Evolutionary conservation across 768 basidiomycete species (phyloP).

Genomic region (Agaricus sinodeliciosus): DNA sequence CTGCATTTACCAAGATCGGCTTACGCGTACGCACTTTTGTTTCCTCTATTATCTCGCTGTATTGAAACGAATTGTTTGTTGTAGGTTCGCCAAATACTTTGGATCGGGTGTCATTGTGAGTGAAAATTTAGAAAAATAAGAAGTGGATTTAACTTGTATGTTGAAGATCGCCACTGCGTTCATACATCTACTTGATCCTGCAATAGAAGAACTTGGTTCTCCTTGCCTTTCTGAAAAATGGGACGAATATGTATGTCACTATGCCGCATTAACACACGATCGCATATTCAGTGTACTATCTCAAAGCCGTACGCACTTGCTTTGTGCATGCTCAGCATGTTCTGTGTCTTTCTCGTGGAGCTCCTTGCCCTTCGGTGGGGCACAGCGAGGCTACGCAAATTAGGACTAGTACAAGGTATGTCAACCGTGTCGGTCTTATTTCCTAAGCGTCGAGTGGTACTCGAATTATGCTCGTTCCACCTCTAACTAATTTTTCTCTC

Average conservation of each 20-base stretch:
- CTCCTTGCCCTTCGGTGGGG: constrained; percentile 86
- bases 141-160: no score
- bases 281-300: constrained; percentile 1
- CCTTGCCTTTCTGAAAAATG: constrained; percentile 67
- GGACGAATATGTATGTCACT: constrained; percentile 60
- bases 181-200: constrained; percentile 77
- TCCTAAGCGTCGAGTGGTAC: background rate
- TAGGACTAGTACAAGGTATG: constrained; percentile 61
- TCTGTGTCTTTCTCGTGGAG: constrained; percentile 79
- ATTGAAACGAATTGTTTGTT: no score
- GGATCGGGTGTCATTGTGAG: constrained; percentile 84
- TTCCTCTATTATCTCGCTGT: no score
- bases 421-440: background rate
- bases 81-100: constrained; percentile 29
- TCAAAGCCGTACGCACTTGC: constrained; percentile 76
- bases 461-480: background rate
- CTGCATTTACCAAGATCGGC: no score
- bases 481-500: background rate
- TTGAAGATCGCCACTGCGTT: constrained; percentile 82
- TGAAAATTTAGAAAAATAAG: constrained; percentile 9
- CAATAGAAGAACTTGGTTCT: constrained; percentile 40
- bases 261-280: background rate
- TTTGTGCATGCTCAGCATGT: constrained; percentile 76
- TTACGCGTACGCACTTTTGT: no score
- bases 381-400: constrained; percentile 54